Percentiles rank a stretch among this genome's conserved stretches.
Evolutionary conservation across 176 grass and related monocot species (phyloP).

Genomic region (Aegilops tauschii): DNA sequence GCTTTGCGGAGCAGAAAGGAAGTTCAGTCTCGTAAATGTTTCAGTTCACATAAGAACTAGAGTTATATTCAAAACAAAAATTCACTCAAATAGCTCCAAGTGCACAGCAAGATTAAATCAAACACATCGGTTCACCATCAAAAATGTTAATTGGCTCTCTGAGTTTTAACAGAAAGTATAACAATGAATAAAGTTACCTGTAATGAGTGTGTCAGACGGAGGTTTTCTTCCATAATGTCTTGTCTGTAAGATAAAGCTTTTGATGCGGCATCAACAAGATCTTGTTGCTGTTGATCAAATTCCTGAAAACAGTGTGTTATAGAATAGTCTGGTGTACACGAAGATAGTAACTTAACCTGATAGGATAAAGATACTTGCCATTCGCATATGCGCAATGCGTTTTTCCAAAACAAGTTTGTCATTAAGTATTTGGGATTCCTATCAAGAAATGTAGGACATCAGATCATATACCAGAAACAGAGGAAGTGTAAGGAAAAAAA

Average conservation of each 20-base stretch:
- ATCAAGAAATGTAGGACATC: conserved; percentile 11
- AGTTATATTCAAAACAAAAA: not conserved
- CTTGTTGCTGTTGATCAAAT: conserved; percentile 88
- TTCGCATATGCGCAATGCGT: conserved; percentile 88
- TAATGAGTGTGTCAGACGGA: conserved; percentile 71
- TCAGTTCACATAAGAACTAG: not conserved
- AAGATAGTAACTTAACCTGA: not conserved
- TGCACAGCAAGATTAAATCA: not conserved
- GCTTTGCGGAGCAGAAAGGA: not conserved
- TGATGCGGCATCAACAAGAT: conserved; percentile 84
- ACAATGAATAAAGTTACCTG: conserved; percentile 42
- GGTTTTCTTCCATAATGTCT: conserved; percentile 91
- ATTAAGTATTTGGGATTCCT: conserved; percentile 88
- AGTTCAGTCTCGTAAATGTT: not conserved
- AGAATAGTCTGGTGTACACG: not conserved
- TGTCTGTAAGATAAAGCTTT: conserved; percentile 94
- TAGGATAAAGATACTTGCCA: conserved; percentile 43
- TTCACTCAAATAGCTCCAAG: not conserved
- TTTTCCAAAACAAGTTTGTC: conserved; percentile 88
- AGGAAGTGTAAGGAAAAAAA: not conserved
- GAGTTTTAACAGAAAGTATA: not conserved
- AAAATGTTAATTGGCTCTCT: not conserved
- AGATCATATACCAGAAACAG: conserved; percentile 16
- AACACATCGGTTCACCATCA: not conserved
- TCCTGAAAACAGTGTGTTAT: conserved; percentile 41